These are phyloP conservation scores for Colletotrichum magnum DNA, from an alignment of 2,329 filamentous ascomycete species.

Conservation along the genomic window DNA sequence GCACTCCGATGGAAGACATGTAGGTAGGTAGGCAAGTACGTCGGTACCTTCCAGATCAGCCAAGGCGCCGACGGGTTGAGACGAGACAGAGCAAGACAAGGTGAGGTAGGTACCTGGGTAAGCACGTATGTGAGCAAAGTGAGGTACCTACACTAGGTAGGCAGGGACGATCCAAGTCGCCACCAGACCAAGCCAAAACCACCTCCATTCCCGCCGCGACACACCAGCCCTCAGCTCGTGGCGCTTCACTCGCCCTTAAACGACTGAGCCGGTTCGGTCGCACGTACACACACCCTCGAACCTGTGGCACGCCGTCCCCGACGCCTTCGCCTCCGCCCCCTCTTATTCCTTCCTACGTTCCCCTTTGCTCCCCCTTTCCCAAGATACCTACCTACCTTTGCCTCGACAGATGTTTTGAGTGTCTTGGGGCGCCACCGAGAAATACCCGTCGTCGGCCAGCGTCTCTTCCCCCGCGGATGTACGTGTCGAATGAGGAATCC, in stretches of 20 bases:
- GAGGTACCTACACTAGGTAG: conserved; percentile 11
- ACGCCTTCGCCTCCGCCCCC: conserved; percentile 9
- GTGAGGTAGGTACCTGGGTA: neutral
- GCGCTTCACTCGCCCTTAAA: conserved; percentile 38
- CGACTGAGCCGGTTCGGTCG: conserved; percentile 29
- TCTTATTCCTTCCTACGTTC: conserved; percentile 11
- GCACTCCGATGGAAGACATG: no score
- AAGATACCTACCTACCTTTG: conserved; percentile 3
- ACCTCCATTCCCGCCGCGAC: conserved; percentile 36
- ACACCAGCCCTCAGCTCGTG: conserved; percentile 33
- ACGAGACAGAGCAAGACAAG: no score
- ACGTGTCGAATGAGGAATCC: conserved; percentile 29
- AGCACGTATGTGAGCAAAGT: no score
- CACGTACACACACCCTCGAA: conserved; percentile 32
- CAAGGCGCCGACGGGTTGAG: no score
- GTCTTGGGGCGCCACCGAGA: neutral
- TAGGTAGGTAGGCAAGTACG: no score
- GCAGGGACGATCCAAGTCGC: conserved; percentile 38
- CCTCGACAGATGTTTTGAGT: neutral
- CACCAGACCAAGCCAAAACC: conserved; percentile 38
- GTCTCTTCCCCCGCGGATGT: neutral
- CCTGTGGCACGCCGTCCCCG: conserved; percentile 30
- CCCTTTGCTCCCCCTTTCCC: conserved; percentile 15
- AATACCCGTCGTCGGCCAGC: neutral
- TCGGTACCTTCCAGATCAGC: no score